Conservation (phyloP, 257 asterid genomes). For the Nicotiana otophora region DNA sequence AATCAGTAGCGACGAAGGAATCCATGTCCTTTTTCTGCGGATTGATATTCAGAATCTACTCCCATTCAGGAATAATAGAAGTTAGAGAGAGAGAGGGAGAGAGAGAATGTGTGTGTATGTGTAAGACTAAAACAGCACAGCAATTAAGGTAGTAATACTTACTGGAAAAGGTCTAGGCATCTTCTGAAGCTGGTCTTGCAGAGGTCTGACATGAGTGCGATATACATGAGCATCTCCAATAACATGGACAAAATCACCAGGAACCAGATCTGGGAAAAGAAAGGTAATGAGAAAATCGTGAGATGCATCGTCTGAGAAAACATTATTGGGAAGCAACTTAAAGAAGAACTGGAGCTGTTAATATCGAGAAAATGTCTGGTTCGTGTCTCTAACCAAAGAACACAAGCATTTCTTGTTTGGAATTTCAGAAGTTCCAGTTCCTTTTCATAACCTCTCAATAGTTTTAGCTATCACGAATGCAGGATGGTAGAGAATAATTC, state of each 20-base stretch:
- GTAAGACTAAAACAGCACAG: too few species aligned
- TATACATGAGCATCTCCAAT: conserved; percentile 95
- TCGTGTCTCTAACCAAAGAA: background rate
- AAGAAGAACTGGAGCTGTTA: background rate
- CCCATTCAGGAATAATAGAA: background rate
- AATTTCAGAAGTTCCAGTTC: background rate
- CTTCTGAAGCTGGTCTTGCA: conserved; percentile 83
- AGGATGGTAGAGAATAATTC: too few species aligned
- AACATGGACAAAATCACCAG: conserved; percentile 84
- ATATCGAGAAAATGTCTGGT: background rate
- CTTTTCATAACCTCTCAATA: too few species aligned
- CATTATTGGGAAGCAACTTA: too few species aligned
- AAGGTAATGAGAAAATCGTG: background rate
- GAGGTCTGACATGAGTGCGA: conserved; percentile 62
- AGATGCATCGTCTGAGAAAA: background rate
- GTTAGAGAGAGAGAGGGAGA: background rate
- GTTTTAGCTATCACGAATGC: too few species aligned
- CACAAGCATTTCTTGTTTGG: too few species aligned
- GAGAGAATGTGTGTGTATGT: background rate
- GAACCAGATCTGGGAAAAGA: conserved; percentile 54
- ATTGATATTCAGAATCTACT: conserved; percentile 70
- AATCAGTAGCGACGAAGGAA: conserved; percentile 66
- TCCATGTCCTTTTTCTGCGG: conserved; percentile 65
- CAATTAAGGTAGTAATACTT: conserved; percentile 12
- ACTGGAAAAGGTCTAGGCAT: conserved; percentile 91